Base-by-base conservation (phyloP, 106 monocot genomes). In the Agapanthus africanus region DNA sequence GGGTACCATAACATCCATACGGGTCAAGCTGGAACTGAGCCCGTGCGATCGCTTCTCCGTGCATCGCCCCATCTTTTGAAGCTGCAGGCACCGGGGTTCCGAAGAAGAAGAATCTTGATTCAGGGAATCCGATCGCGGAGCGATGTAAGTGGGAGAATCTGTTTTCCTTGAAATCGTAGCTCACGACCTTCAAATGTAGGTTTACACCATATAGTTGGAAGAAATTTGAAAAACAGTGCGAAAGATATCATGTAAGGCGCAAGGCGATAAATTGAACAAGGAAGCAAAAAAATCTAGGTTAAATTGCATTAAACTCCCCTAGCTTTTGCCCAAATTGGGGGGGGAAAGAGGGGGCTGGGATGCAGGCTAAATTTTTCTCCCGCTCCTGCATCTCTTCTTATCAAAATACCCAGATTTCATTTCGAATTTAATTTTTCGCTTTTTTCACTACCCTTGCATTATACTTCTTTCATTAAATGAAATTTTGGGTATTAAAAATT, bases 161-260 rank as follows among this genome's bases (percentile, higher is more conserved):
- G 40, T 93, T 85, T 70, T 87, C 79, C 71, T 99, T 99, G 79
- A 90, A 99, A 77, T 99, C 99, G 67, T 99, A 99, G 75, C 93
- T 99, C 15, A 99, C 87, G 52, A 90, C 93, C 99, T 99, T 11
- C 44, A 9, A 13, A 25, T 5, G 52, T 23, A 10, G 23, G 7
- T 11, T 8, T 1, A 1, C 5, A 49, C 19, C 0, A 49, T 15
- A n/a, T n/a, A n/a, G 21, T 18, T 18, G 11, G 2, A 19, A n/a
- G 52, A 52, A 52, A 52, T n/a, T 23, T 26, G 52, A 25, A 23
- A 25, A 26, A 52, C 25, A 52, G 8, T n/a, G n/a, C 52, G 26
- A 52, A 25, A 52, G 26, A 52, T 51, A 23, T 10, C 22, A 51
- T 25, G 2, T 0, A 49, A 49, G 18, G 6, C n/a, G 49, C n/a